phyloP scores from a whole-genome alignment of 768 basidiomycete species.

The Jaapia argillacea region DNA sequence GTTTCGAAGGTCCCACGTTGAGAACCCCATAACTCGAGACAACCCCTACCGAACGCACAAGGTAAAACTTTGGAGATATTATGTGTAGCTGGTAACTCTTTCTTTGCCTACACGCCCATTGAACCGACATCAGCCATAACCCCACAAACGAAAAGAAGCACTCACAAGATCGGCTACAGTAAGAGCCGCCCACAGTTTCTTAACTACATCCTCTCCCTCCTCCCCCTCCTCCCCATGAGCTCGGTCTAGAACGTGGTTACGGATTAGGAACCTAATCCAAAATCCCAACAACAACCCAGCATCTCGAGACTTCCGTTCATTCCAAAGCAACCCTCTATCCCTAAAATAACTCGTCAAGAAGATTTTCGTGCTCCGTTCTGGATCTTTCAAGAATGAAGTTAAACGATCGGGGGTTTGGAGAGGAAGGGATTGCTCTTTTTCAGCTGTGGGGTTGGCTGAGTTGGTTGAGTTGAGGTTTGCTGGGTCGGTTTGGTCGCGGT shows the following conservation, averaged over 20 bases:
- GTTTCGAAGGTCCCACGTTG: constrained; percentile 8
- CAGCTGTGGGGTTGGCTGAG: no score
- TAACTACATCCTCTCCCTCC: neutral
- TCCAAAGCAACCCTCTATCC: constrained; percentile 65
- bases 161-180: constrained; percentile 30
- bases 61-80: constrained; percentile 36
- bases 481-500: no score
- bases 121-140: no score
- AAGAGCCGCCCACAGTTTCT: constrained; percentile 32
- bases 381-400: constrained; percentile 47
- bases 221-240: no score
- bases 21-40: constrained; percentile 41
- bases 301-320: constrained; percentile 30
- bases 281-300: constrained; percentile 47
- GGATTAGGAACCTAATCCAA: constrained; percentile 52
- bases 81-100: constrained; percentile 41
- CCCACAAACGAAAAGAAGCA: constrained; percentile 6
- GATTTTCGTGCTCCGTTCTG: constrained; percentile 44
- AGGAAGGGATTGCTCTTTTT: no score
- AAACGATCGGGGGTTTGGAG: no score
- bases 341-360: constrained; percentile 67
- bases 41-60: constrained; percentile 40
- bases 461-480: no score
- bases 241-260: constrained; percentile 42
- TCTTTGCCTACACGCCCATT: neutral